phyloP scores from a whole-genome alignment of 148 eudicot species.

The Polygonum aviculare region DNA sequence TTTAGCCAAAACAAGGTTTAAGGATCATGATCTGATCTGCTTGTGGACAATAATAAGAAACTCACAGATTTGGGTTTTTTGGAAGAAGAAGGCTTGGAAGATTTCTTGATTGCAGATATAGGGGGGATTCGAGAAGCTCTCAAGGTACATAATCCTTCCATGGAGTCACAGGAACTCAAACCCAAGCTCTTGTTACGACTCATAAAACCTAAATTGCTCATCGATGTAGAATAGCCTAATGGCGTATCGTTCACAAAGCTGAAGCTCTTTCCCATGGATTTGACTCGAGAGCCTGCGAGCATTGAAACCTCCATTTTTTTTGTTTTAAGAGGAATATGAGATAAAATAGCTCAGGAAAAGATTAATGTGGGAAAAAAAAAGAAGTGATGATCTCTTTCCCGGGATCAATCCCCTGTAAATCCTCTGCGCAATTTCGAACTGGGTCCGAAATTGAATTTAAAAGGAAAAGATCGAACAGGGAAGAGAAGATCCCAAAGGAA shows the following conservation, averaged over 20 bases:
- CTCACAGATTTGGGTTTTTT: slow-evolving; percentile 34
- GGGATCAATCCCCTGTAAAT: background rate
- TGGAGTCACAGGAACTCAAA: background rate
- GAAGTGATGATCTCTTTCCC: background rate
- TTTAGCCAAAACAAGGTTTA: background rate
- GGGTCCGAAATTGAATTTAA: background rate
- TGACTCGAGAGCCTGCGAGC: background rate
- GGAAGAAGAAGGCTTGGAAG: background rate
- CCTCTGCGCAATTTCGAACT: slow-evolving; percentile 1
- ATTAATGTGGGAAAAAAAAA: background rate
- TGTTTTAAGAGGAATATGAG: background rate
- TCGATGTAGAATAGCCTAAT: slow-evolving; percentile 11
- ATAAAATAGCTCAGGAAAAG: background rate
- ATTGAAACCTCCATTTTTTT: slow-evolving; percentile 3
- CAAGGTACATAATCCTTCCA: background rate
- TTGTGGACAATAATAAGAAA: background rate
- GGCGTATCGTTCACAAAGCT: background rate
- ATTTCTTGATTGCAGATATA: background rate
- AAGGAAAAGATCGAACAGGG: background rate
- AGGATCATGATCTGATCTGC: no score
- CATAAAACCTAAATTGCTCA: background rate
- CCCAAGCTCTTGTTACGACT: background rate
- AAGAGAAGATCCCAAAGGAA: background rate
- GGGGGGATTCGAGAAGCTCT: slow-evolving; percentile 5
- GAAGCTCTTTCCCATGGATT: background rate